phyloP scores from a whole-genome alignment of 257 asterid genomes.

The Przewalskia tangutica region DNA sequence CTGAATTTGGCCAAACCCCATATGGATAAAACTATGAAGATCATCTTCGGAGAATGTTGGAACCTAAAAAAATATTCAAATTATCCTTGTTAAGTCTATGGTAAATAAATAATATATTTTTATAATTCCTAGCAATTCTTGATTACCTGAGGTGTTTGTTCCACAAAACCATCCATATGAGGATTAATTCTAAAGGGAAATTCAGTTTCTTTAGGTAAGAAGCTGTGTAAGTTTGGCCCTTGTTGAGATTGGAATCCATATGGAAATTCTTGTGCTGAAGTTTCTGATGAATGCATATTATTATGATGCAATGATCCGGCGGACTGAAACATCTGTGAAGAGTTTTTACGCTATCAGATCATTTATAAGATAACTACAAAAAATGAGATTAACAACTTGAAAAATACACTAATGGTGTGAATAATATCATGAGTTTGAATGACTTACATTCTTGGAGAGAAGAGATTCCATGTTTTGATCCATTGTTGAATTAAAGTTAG shows the following conservation, averaged over 20 bases:
- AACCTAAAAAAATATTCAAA: conserved; percentile 24
- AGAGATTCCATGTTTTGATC: conserved; percentile 53
- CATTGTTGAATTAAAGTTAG: conserved; percentile 64
- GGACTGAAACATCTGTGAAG: conserved; percentile 36
- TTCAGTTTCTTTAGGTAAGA: conserved; percentile 21
- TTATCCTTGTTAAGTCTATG: not conserved
- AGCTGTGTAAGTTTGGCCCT: conserved; percentile 7
- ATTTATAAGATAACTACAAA: not conserved
- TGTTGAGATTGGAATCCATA: conserved; percentile 41
- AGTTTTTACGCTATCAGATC: not conserved
- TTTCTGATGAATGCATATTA: conserved; percentile 29
- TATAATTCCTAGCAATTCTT: not conserved
- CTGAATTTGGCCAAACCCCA: conserved; percentile 67
- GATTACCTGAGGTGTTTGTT: conserved; percentile 52
- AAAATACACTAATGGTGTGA: not conserved
- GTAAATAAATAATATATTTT: not conserved
- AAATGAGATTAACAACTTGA: not conserved
- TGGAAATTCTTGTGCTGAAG: conserved; percentile 17
- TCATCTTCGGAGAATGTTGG: conserved; percentile 72
- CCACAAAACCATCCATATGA: conserved; percentile 31
- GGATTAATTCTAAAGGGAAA: conserved; percentile 29
- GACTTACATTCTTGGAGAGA: conserved; percentile 65
- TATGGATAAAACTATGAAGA: conserved; percentile 69
- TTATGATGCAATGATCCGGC: conserved; percentile 33
- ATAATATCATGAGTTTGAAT: not conserved